phyloP scores from a whole-genome alignment of 805 yeast genomes.

The Lachancea nothofagi region DNA sequence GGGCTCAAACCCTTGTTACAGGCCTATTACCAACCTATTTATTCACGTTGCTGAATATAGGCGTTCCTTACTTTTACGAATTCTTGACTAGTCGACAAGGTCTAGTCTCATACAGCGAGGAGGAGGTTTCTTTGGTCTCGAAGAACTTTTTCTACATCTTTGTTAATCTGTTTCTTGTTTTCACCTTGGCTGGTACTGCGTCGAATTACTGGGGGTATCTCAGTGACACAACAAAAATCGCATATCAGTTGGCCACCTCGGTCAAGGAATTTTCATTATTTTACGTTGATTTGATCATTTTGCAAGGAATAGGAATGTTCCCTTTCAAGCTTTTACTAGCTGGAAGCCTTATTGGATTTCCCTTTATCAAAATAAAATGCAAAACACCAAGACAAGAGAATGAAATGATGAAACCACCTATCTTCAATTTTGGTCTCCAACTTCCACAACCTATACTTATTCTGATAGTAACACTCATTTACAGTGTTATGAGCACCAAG shows the following conservation, averaged over 20 bases:
- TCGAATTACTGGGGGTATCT: conserved; percentile 72
- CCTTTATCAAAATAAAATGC: conserved; percentile 57
- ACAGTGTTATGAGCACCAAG: conserved; percentile 85
- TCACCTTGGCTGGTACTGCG: conserved; percentile 91
- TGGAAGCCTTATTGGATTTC: conserved; percentile 72
- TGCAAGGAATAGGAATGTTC: conserved; percentile 83
- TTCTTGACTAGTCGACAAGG: conserved; percentile 84
- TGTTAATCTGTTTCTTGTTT: conserved; percentile 87
- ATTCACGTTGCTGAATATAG: conserved; percentile 75
- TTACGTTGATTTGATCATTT: conserved; percentile 79
- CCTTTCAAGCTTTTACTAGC: conserved; percentile 81
- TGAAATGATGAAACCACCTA: conserved; percentile 78
- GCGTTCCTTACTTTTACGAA: conserved; percentile 80
- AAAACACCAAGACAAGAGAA: conserved; percentile 80
- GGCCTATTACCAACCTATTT: conserved; percentile 88
- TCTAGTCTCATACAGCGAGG: conserved; percentile 85
- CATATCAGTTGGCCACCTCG: conserved; percentile 78
- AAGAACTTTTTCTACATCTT: conserved; percentile 93
- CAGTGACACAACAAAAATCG: conserved; percentile 85
- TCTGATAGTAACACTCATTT: conserved; percentile 75
- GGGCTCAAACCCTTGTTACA: conserved; percentile 77
- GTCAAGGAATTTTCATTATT: conserved; percentile 74
- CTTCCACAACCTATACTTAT: conserved; percentile 89
- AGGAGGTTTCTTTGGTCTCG: conserved; percentile 81
- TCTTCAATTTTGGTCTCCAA: conserved; percentile 84